Evolutionary conservation across 2,329 filamentous ascomycete genomes (phyloP).

Genomic region (Gaeumannomyces sp.): DNA sequence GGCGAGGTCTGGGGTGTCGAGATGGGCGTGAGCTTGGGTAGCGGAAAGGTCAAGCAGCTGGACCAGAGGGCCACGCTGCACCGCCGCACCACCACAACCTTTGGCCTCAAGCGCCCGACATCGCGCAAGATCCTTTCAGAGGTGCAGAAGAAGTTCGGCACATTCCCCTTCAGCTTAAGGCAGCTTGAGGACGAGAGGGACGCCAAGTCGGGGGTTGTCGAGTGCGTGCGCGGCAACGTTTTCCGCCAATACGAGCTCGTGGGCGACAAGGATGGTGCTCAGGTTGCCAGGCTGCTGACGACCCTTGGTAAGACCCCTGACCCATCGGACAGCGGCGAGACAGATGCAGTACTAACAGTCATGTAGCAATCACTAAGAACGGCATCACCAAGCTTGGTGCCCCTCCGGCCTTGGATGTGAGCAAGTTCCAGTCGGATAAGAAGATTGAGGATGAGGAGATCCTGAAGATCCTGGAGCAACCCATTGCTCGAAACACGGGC

Average conservation of each 20-base stretch:
- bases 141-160: constrained; percentile 94
- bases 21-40: constrained; percentile 83
- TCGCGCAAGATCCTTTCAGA: constrained; percentile 90
- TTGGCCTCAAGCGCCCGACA: constrained; percentile 87
- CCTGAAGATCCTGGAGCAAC: constrained; percentile 87
- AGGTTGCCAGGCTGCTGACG: constrained; percentile 81
- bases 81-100: constrained; percentile 86
- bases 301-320: constrained; percentile 70
- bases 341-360: constrained; percentile 8
- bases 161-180: constrained; percentile 94
- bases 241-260: constrained; percentile 95
- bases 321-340: background rate
- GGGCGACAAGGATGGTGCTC: constrained; percentile 81
- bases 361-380: constrained; percentile 89
- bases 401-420: constrained; percentile 68
- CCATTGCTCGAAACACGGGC: constrained; percentile 78
- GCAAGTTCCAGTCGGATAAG: constrained; percentile 89
- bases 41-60: constrained; percentile 90
- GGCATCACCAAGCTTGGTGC: constrained; percentile 80
- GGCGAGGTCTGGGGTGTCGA: constrained; percentile 98
- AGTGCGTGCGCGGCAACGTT: constrained; percentile 89
- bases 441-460: constrained; percentile 97
- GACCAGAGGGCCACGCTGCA: constrained; percentile 86
- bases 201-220: constrained; percentile 91
- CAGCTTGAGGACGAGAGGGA: constrained; percentile 95